These are phyloP conservation scores for Sextonia rubra DNA, from an alignment of 164 flowering plant species.

Conservation along the genomic window DNA sequence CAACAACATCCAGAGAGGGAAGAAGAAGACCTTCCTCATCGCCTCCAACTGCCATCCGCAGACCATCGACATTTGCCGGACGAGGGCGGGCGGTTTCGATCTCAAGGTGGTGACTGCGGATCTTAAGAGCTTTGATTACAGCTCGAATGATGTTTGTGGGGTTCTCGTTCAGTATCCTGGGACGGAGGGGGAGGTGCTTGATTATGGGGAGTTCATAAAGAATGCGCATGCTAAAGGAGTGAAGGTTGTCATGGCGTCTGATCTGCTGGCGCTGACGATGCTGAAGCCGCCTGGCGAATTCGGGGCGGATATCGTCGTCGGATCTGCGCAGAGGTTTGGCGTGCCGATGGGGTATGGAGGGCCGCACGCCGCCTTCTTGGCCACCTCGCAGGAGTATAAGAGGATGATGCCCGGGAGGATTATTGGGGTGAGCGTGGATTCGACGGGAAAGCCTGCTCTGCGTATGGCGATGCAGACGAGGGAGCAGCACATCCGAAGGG, in stretches of 20 bases:
- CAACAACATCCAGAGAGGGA: conserved; percentile 71
- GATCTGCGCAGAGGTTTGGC: conserved; percentile 96
- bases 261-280: conserved; percentile 82
- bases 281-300: conserved; percentile 97
- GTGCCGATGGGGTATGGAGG: conserved; percentile 99
- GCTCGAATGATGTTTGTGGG: conserved; percentile 91
- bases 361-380: conserved; percentile 96
- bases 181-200: conserved; percentile 86
- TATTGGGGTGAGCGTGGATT: conserved; percentile 93
- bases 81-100: conserved; percentile 86
- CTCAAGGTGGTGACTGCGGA: conserved; percentile 65
- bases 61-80: conserved; percentile 83
- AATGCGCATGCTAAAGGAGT: conserved; percentile 90
- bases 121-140: conserved; percentile 69
- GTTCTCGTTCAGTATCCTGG: conserved; percentile 98
- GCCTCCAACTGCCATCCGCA: conserved; percentile 92
- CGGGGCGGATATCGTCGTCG: conserved; percentile 88
- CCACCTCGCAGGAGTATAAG: conserved; percentile 96
- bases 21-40: conserved; percentile 83
- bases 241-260: conserved; percentile 95
- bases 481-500: conserved; percentile 97
- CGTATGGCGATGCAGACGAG: conserved; percentile 99
- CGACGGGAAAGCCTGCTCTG: conserved; percentile 84
- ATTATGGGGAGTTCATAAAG: conserved; percentile 82
- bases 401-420: conserved; percentile 99